A percentile compares a stretch with the other conserved stretches of the same genome.
phyloP scores from a whole-genome alignment of 2,329 filamentous ascomycete genomes.

The Harringtonia aguacate region DNA sequence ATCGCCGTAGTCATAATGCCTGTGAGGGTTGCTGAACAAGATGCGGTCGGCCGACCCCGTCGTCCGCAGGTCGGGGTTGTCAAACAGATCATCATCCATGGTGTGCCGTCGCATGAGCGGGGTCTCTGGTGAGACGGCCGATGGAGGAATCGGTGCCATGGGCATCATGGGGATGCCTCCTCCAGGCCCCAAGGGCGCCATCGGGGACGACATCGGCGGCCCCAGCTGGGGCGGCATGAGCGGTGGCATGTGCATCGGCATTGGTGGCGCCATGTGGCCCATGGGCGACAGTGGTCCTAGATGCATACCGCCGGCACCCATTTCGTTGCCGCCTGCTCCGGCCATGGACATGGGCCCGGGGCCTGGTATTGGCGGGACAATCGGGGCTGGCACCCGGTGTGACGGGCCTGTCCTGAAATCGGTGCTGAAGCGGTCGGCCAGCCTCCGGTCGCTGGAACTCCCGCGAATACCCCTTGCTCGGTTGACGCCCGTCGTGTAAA shows the following conservation, averaged over 20 bases:
- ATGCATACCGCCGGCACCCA: background rate
- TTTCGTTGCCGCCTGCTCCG: background rate
- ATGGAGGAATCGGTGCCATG: conserved; percentile 14
- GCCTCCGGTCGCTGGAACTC: conserved; percentile 35
- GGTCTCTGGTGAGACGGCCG: conserved; percentile 15
- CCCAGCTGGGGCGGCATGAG: conserved; percentile 2
- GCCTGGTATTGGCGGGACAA: conserved; percentile 8
- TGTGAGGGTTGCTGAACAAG: background rate
- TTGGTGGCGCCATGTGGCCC: background rate
- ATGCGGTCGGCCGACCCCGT: conserved; percentile 1
- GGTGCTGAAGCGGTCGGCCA: conserved; percentile 37
- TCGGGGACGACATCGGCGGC: conserved; percentile 13
- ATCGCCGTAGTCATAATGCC: conserved; percentile 4
- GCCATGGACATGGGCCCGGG: background rate
- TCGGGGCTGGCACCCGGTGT: conserved; percentile 11
- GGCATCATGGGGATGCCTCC: conserved; percentile 14
- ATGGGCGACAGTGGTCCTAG: conserved; percentile 3
- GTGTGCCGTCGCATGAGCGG: conserved; percentile 27
- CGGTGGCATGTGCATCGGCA: conserved; percentile 11
- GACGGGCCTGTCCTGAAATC: conserved; percentile 16
- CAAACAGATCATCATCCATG: conserved; percentile 29
- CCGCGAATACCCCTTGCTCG: conserved; percentile 27
- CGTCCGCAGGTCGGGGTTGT: conserved; percentile 9
- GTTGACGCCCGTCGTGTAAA: conserved; percentile 32
- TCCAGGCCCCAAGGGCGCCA: conserved; percentile 16